These are phyloP conservation scores for Clitoria ternatea DNA, from an alignment of 306 rosid species.

Conservation along the genomic window DNA sequence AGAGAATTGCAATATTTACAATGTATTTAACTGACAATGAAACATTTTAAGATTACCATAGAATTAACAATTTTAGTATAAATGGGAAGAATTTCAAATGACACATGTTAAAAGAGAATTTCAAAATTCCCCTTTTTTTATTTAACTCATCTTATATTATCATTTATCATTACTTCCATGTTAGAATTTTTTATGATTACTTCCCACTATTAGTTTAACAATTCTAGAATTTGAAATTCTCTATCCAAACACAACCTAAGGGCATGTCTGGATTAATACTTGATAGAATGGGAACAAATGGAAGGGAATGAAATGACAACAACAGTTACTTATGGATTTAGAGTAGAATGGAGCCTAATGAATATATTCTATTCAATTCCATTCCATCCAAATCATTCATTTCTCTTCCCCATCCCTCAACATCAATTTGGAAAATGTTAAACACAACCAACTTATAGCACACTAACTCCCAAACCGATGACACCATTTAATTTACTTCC, in stretches of 20 bases:
- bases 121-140: no score
- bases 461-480: neutral
- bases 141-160: no score
- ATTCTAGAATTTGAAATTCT: no score
- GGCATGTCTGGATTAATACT: neutral
- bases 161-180: no score
- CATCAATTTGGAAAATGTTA: neutral
- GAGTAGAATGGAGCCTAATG: neutral
- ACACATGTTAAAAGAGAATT: no score
- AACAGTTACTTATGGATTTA: neutral
- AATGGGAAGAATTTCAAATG: no score
- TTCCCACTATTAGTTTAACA: no score
- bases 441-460: neutral
- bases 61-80: no score
- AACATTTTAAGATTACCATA: no score
- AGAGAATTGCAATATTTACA: no score
- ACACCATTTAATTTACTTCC: neutral
- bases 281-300: neutral
- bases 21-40: no score
- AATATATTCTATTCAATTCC: neutral
- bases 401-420: neutral
- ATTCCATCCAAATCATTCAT: neutral
- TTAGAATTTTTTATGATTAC: no score
- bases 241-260: conserved; percentile 10
- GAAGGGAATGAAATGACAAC: neutral